A percentile compares a stretch with the other conserved stretches of the same genome.
Evolutionary conservation across 148 eudicot genomes (phyloP).

Genomic region (Pharnaceum exiguum): DNA sequence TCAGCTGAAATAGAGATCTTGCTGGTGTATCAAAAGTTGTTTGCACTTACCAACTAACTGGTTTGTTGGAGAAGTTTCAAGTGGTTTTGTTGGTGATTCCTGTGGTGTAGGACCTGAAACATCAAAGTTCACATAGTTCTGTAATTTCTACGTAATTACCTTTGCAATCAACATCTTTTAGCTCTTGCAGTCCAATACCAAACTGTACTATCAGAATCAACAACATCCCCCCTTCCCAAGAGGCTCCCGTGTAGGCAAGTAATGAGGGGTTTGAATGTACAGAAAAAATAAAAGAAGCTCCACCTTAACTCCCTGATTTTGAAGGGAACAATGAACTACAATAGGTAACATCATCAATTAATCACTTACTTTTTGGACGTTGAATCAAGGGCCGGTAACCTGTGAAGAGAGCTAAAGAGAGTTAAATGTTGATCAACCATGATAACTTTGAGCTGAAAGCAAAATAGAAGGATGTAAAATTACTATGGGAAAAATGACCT

Average conservation of each 20-base stretch:
- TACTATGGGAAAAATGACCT: too few relatives aligned
- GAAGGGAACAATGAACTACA: not conserved
- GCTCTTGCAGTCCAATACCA: too few relatives aligned
- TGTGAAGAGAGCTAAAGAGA: not conserved
- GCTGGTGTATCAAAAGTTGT: too few relatives aligned
- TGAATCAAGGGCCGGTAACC: slow-evolving; percentile 2
- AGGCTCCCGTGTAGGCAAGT: too few relatives aligned
- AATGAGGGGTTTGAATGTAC: too few relatives aligned
- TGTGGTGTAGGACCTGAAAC: slow-evolving; percentile 4
- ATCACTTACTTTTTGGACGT: slow-evolving; percentile 5
- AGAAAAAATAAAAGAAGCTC: too few relatives aligned
- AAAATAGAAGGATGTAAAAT: not conserved
- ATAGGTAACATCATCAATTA: not conserved
- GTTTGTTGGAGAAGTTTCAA: not conserved
- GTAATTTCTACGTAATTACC: too few relatives aligned
- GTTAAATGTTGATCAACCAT: not conserved
- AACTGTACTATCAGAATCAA: too few relatives aligned
- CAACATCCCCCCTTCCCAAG: too few relatives aligned
- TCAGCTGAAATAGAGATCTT: not conserved
- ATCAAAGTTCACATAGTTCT: not conserved
- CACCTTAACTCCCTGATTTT: too few relatives aligned
- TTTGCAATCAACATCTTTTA: too few relatives aligned
- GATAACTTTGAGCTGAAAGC: not conserved
- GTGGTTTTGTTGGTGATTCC: too few relatives aligned
- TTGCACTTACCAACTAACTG: not conserved